These are phyloP conservation scores for Cryptosporidium xiaoi DNA, from an alignment of 169 alveolate genomes.

Conservation along the genomic window DNA sequence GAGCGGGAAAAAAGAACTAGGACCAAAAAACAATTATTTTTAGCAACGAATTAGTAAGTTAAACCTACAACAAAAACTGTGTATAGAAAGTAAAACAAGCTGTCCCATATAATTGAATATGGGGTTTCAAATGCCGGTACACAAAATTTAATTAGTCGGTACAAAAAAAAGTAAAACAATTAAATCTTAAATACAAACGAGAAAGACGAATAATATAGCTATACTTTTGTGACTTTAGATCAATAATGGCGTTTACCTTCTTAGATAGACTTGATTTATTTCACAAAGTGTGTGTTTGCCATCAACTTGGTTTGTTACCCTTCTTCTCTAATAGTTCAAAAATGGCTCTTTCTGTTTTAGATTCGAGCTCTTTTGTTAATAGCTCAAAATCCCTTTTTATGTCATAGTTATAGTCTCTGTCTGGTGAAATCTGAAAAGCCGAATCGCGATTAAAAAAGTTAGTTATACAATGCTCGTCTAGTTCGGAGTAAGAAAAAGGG, in stretches of 20 bases:
- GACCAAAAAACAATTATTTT: no score
- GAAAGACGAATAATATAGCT: background rate
- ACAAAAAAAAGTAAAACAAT: no score
- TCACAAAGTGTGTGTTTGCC: background rate
- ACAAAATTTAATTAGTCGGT: no score
- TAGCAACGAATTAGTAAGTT: no score
- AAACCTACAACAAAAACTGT: no score
- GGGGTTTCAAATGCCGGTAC: no score
- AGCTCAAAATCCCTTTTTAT: conserved; percentile 49
- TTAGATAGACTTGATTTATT: background rate
- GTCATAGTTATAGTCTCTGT: conserved; percentile 54
- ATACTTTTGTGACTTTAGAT: no score
- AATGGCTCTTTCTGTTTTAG: conserved; percentile 37
- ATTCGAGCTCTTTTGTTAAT: conserved; percentile 25
- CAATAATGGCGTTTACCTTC: no score
- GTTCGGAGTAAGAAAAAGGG: no score
- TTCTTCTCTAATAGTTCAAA: conserved; percentile 3
- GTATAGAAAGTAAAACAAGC: no score
- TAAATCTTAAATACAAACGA: background rate
- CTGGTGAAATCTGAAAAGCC: conserved; percentile 18
- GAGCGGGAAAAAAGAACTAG: no score
- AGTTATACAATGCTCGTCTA: background rate
- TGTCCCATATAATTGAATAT: no score
- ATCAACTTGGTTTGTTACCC: background rate
- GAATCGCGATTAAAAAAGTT: background rate